Evolutionary conservation across 345 rosid genomes (phyloP).

Genomic region (Xanthoceras sorbifolium): DNA sequence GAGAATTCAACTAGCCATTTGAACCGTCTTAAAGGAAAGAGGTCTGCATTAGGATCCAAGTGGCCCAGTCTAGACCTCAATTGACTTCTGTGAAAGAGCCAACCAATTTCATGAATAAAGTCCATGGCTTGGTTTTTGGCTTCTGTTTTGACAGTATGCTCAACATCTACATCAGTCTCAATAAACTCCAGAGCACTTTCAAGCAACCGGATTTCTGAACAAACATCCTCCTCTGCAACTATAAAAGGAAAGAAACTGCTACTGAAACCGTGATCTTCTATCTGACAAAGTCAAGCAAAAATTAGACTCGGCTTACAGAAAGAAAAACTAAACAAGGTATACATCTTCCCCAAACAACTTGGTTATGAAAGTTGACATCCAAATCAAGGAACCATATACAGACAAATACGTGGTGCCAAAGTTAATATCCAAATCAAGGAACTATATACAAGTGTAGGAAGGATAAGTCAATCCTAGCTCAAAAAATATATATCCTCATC

Average conservation of each 20-base stretch:
- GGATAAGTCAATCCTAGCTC: no score
- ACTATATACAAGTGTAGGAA: no score
- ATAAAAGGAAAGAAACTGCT: constrained; percentile 95
- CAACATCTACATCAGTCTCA: constrained; percentile 49
- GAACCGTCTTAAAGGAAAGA: constrained; percentile 71
- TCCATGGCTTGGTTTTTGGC: constrained; percentile 77
- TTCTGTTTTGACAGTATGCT: constrained; percentile 35
- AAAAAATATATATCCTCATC: no score
- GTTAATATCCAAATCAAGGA: no score
- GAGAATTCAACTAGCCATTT: constrained; percentile 94
- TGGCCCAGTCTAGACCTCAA: constrained; percentile 56
- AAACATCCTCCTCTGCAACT: constrained; percentile 81
- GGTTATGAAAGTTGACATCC: background rate
- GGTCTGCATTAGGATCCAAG: constrained; percentile 60
- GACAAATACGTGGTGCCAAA: background rate
- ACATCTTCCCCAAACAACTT: background rate
- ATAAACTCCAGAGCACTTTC: constrained; percentile 64
- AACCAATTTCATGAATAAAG: constrained; percentile 94
- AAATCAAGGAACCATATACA: no score
- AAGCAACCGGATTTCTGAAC: constrained; percentile 83
- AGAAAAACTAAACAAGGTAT: constrained; percentile 12
- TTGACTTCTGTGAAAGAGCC: constrained; percentile 93
- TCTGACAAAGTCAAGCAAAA: constrained; percentile 52
- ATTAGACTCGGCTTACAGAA: constrained; percentile 14
- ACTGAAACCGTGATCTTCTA: constrained; percentile 86